Evolutionary conservation across 805 yeast genomes (phyloP).

Genomic region (Candida silvatica): DNA sequence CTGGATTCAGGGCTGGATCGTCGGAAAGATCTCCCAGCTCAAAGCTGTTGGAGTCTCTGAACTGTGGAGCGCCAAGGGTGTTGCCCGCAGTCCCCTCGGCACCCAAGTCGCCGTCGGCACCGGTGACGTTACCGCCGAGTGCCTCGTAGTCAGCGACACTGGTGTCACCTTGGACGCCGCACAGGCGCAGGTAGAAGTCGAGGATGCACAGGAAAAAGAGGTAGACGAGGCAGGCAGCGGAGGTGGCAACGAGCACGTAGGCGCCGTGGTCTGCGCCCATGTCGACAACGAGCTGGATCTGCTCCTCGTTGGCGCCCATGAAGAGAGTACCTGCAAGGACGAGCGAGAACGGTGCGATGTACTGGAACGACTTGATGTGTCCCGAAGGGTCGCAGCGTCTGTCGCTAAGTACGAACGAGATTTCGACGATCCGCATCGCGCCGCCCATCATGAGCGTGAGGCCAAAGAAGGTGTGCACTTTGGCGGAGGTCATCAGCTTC

Average conservation of each 20-base stretch:
- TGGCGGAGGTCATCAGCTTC: constrained; percentile 65
- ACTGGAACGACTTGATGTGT: constrained; percentile 64
- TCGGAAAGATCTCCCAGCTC: too few relatives aligned
- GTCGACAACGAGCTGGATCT: constrained; percentile 57
- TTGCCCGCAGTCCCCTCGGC: too few relatives aligned
- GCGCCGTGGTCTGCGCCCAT: constrained; percentile 82
- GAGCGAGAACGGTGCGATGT: constrained; percentile 75
- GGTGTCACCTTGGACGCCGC: too few relatives aligned
- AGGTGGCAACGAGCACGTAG: constrained; percentile 60
- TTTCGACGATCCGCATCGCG: constrained; percentile 64
- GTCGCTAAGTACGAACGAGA: constrained; percentile 68
- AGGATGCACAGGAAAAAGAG: constrained; percentile 58
- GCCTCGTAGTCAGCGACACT: too few relatives aligned
- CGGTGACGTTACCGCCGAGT: too few relatives aligned
- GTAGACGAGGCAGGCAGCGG: constrained; percentile 66
- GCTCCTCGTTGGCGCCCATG: constrained; percentile 93
- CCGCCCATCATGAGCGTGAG: constrained; percentile 75
- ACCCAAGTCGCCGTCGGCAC: too few relatives aligned
- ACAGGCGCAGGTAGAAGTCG: constrained; percentile 51
- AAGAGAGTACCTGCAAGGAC: constrained; percentile 73
- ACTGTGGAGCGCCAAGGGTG: too few relatives aligned
- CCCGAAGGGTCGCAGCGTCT: constrained; percentile 31
- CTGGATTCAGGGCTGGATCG: too few relatives aligned
- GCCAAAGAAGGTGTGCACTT: constrained; percentile 86
- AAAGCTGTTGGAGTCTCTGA: too few relatives aligned